Conservation (phyloP, 108 stramenopile species). For the Cylindrotheca closterium region DNA sequence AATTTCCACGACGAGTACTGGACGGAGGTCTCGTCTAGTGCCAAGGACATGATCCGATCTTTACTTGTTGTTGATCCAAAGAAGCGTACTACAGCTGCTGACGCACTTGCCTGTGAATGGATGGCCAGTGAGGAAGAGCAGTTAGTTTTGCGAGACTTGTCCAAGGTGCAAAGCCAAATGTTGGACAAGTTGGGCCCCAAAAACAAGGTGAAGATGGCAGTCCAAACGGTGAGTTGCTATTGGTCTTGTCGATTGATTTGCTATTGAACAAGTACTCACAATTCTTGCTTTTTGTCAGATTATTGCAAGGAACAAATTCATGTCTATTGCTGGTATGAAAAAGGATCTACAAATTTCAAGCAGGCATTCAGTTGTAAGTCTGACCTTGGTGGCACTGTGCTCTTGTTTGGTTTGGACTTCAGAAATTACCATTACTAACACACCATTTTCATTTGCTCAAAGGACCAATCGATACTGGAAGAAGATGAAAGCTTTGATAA, state of each 20-base stretch:
- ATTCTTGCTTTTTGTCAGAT: slow-evolving; percentile 11
- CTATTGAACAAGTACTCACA: too few relatives aligned
- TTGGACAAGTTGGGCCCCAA: slow-evolving; percentile 8
- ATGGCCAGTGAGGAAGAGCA: slow-evolving; percentile 53
- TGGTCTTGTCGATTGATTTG: not conserved
- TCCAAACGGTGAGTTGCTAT: slow-evolving; percentile 26
- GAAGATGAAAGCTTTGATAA: slow-evolving; percentile 34
- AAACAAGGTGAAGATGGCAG: slow-evolving; percentile 28
- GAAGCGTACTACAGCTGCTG: slow-evolving; percentile 38
- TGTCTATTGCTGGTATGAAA: slow-evolving; percentile 28
- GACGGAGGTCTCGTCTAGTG: slow-evolving; percentile 66
- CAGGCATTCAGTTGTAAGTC: too few relatives aligned
- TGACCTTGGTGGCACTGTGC: too few relatives aligned
- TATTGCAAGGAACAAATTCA: slow-evolving; percentile 40
- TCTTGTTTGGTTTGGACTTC: too few relatives aligned
- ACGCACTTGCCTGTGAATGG: slow-evolving; percentile 52
- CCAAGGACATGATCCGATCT: slow-evolving; percentile 76
- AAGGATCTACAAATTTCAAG: too few relatives aligned
- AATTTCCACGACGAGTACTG: slow-evolving; percentile 79
- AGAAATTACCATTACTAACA: too few relatives aligned
- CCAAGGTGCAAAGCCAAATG: slow-evolving; percentile 33
- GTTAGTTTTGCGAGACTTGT: slow-evolving; percentile 42
- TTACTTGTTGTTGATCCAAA: slow-evolving; percentile 62
- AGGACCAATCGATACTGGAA: too few relatives aligned
- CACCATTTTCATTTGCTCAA: too few relatives aligned